These are phyloP conservation scores for Suillus subluteus DNA, from an alignment of 768 basidiomycete species.

Conservation along the genomic window DNA sequence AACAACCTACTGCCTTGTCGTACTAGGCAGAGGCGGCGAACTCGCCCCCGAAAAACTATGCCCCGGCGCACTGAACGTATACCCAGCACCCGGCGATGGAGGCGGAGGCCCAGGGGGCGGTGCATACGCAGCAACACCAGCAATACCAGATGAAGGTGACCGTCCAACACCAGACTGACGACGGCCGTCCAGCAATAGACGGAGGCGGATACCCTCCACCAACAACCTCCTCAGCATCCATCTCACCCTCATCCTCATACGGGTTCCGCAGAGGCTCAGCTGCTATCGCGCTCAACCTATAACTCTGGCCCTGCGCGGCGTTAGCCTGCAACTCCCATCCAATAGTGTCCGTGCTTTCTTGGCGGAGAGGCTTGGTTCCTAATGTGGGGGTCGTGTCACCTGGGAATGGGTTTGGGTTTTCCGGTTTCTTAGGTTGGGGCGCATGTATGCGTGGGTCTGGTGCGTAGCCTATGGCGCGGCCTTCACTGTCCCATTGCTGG, in stretches of 20 bases:
- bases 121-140: background rate
- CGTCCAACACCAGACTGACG: background rate
- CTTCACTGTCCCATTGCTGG: constrained; percentile 57
- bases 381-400: constrained; percentile 17
- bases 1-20: background rate
- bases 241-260: constrained; percentile 22
- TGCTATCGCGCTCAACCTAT: constrained; percentile 24
- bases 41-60: constrained; percentile 24
- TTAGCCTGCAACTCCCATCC: constrained; percentile 35
- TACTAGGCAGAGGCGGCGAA: constrained; percentile 8
- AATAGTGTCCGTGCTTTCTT: constrained; percentile 35
- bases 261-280: constrained; percentile 27
- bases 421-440: constrained; percentile 48
- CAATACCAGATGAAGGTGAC: background rate
- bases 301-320: constrained; percentile 28
- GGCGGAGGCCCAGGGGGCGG: constrained; percentile 13
- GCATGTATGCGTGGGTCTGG: constrained; percentile 50
- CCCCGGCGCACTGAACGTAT: constrained; percentile 29
- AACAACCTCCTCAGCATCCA: constrained; percentile 23
- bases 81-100: constrained; percentile 20
- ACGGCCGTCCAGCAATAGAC: background rate
- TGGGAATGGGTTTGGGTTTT: constrained; percentile 19
- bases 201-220: background rate
- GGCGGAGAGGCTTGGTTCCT: constrained; percentile 17
- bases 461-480: constrained; percentile 52